phyloP scores from a whole-genome alignment of 257 asterid genomes.

The Ilex asprella region DNA sequence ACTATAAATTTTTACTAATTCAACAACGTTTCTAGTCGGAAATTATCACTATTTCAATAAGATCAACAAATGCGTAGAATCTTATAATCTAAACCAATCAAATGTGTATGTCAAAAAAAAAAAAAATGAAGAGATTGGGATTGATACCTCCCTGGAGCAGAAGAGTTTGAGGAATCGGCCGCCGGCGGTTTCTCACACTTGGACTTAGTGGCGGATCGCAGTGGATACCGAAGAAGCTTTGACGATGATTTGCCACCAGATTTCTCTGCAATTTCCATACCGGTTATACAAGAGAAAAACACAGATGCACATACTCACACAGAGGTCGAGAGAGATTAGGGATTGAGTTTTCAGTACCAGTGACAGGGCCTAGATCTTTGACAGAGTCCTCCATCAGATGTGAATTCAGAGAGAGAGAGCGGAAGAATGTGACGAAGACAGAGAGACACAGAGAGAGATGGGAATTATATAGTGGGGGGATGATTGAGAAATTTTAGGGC shows the following conservation, averaged over 20 bases:
- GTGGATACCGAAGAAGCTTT: conserved; percentile 82
- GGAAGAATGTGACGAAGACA: too few relatives aligned
- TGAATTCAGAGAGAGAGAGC: too few relatives aligned
- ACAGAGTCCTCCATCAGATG: conserved; percentile 42
- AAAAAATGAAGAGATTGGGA: background rate
- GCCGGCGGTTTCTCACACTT: conserved; percentile 63
- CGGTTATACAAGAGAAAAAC: background rate
- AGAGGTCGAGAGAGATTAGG: background rate
- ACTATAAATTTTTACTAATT: too few relatives aligned
- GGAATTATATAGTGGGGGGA: too few relatives aligned
- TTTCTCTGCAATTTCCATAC: conserved; percentile 5
- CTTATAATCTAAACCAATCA: too few relatives aligned
- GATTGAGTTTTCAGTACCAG: conserved; percentile 29
- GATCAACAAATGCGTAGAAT: too few relatives aligned
- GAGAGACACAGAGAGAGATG: too few relatives aligned
- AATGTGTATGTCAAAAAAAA: background rate
- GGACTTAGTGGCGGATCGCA: conserved; percentile 56
- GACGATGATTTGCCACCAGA: conserved; percentile 47
- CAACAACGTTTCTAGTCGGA: too few relatives aligned
- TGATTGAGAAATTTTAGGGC: too few relatives aligned
- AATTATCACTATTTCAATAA: too few relatives aligned
- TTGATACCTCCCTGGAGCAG: conserved; percentile 47
- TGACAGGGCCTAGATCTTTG: conserved; percentile 51
- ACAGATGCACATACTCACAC: background rate
- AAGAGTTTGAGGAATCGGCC: conserved; percentile 47